Evolutionary conservation across 2,329 filamentous ascomycete species (phyloP).

Genomic region (Arthrobotrys conoides): DNA sequence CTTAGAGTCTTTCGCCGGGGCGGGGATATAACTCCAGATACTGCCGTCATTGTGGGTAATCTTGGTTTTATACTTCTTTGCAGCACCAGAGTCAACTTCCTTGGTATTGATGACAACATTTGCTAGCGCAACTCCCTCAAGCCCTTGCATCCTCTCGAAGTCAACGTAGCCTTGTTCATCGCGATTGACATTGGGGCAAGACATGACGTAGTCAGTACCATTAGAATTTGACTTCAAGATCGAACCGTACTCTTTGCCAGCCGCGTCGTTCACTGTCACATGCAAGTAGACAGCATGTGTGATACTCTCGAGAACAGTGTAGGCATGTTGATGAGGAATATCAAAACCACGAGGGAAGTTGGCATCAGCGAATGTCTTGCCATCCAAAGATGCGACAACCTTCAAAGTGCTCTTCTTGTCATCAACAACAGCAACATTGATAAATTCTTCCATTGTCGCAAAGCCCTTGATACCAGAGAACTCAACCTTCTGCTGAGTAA

Average conservation of each 20-base stretch:
- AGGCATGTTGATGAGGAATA: constrained; percentile 82
- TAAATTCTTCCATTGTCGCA: constrained; percentile 96
- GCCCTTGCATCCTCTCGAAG: constrained; percentile 92
- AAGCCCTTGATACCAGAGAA: constrained; percentile 84
- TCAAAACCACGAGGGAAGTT: constrained; percentile 89
- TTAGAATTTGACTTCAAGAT: constrained; percentile 99
- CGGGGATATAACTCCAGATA: constrained; percentile 82
- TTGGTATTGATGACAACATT: constrained; percentile 85
- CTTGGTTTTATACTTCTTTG: constrained; percentile 87
- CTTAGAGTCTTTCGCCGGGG: constrained; percentile 79
- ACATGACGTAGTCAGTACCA: constrained; percentile 92
- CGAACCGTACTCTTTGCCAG: constrained; percentile 80
- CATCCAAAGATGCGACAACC: constrained; percentile 87
- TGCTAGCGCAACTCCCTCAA: constrained; percentile 90
- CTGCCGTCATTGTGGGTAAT: constrained; percentile 98
- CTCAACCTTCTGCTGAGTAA: constrained; percentile 74
- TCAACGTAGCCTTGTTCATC: constrained; percentile 85
- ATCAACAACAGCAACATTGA: constrained; percentile 82
- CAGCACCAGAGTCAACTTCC: constrained; percentile 74
- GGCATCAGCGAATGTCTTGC: constrained; percentile 83
- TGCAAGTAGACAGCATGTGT: constrained; percentile 96
- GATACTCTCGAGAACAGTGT: constrained; percentile 94
- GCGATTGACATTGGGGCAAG: constrained; percentile 84
- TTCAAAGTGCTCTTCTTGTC: constrained; percentile 78
- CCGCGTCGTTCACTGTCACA: constrained; percentile 80